Conservation (phyloP, 306 rosid species). For the Glycine tomentella region DNA sequence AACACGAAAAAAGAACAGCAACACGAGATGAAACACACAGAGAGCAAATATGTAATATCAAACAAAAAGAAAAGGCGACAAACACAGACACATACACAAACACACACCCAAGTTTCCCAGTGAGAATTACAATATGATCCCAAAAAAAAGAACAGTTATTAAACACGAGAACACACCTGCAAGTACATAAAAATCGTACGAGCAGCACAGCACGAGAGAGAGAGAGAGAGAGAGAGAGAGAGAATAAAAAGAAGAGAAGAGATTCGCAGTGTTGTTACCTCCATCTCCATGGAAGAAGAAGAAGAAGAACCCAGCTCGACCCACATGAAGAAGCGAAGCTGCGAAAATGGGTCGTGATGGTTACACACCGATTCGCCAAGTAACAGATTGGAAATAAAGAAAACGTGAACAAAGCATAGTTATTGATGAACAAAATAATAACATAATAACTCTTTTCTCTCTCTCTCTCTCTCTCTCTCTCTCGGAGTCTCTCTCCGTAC, state of each 20-base stretch:
- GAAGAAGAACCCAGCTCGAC: slow-evolving; percentile 48
- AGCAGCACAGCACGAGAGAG: slow-evolving; percentile 44
- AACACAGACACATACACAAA: slow-evolving; percentile 20
- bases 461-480: too few species aligned
- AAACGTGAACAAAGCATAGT: slow-evolving; percentile 56
- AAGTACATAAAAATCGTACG: slow-evolving; percentile 59
- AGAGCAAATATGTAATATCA: slow-evolving; percentile 10
- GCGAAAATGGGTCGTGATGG: slow-evolving; percentile 65
- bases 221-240: too few species aligned
- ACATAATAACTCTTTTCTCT: too few species aligned
- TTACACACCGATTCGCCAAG: slow-evolving; percentile 61
- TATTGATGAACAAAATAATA: slow-evolving; percentile 2
- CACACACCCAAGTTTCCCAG: slow-evolving; percentile 31
- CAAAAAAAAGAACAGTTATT: slow-evolving; percentile 56
- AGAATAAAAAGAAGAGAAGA: not conserved
- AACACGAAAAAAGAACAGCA: slow-evolving; percentile 21
- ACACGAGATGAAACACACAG: not conserved
- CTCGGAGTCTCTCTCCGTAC: slow-evolving; percentile 16
- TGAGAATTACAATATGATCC: slow-evolving; percentile 67
- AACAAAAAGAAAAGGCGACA: slow-evolving; percentile 30
- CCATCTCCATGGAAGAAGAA: slow-evolving; percentile 46
- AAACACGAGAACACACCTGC: slow-evolving; percentile 42
- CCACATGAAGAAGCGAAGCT: slow-evolving; percentile 63
- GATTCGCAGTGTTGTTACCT: slow-evolving; percentile 51
- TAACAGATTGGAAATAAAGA: slow-evolving; percentile 57